These are phyloP conservation scores for Ceratobasidium sp. DNA, from an alignment of 1,284 basidiomycete species.

Conservation along the genomic window DNA sequence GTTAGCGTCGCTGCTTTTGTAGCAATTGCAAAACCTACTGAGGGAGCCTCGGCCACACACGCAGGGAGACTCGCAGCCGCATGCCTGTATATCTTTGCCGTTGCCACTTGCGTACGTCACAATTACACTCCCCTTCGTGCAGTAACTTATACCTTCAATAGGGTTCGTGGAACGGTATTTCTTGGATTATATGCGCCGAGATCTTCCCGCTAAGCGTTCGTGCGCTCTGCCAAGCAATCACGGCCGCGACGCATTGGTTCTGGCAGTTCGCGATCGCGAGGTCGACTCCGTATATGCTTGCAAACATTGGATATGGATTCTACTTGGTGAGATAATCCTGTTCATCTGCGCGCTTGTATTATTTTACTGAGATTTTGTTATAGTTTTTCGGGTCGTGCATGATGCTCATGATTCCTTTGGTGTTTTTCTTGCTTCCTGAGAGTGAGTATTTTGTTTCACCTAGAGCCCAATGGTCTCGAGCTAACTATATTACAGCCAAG, in stretches of 20 bases:
- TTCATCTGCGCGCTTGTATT: not conserved
- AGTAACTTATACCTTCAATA: not conserved
- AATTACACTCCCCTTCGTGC: not conserved
- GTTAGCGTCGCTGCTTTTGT: not conserved
- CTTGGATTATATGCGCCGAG: slow-evolving; percentile 23
- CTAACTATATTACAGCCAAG: not conserved
- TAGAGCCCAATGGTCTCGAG: not conserved
- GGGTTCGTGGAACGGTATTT: slow-evolving; percentile 18
- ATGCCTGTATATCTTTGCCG: slow-evolving; percentile 8
- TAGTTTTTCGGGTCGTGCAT: slow-evolving; percentile 8
- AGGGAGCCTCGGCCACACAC: not conserved
- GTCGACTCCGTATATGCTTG: slow-evolving; percentile 18
- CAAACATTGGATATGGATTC: slow-evolving; percentile 14
- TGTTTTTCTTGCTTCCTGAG: slow-evolving; percentile 10
- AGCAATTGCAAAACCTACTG: slow-evolving; percentile 1
- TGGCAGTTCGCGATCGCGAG: not conserved
- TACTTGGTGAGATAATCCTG: slow-evolving; percentile 1
- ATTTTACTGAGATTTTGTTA: not conserved
- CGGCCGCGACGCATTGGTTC: slow-evolving; percentile 4
- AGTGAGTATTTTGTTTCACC: not conserved
- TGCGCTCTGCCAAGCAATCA: slow-evolving; percentile 15
- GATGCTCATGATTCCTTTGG: slow-evolving; percentile 15
- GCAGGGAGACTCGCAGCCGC: not conserved
- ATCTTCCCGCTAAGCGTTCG: slow-evolving; percentile 7
- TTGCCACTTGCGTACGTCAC: not conserved